phyloP scores from a whole-genome alignment of 176 grass and related monocot genomes.

The Musa beccarii region DNA sequence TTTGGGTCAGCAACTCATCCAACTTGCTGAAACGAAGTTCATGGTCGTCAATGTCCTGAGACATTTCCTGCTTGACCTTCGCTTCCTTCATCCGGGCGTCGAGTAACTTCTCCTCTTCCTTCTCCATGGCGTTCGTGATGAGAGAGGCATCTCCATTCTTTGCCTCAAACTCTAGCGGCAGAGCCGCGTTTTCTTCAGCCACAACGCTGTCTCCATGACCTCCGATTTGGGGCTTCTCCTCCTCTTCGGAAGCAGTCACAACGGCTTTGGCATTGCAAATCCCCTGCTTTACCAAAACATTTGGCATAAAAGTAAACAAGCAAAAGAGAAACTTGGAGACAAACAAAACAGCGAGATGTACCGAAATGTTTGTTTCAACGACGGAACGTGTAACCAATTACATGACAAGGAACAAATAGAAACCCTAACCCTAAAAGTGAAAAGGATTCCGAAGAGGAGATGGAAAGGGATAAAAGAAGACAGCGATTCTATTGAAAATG shows the following conservation, averaged over 20 bases:
- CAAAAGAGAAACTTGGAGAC: not conserved
- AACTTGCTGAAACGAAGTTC: conserved; percentile 63
- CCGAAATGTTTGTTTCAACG: not conserved
- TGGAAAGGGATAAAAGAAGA: not conserved
- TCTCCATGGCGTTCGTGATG: conserved; percentile 58
- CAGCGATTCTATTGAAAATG: not conserved
- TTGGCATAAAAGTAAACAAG: not conserved
- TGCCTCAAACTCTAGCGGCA: conserved; percentile 50
- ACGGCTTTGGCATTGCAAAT: conserved; percentile 26
- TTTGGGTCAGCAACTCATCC: conserved; percentile 78
- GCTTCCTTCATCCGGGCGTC: conserved; percentile 35
- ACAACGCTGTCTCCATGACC: not conserved
- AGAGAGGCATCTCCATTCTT: conserved; percentile 64
- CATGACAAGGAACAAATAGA: not conserved
- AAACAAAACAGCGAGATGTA: not conserved
- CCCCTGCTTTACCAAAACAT: conserved; percentile 32
- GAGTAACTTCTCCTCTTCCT: conserved; percentile 62
- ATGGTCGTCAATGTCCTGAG: conserved; percentile 28
- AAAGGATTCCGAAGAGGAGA: not conserved
- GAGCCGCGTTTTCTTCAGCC: conserved; percentile 22
- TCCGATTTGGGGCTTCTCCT: not conserved
- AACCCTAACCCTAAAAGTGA: conserved; percentile 7
- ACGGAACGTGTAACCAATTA: not conserved
- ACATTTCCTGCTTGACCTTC: conserved; percentile 38
- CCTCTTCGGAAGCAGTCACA: conserved; percentile 1